These are phyloP conservation scores for Starmera pachycereana DNA, from an alignment of 805 yeast species.

Conservation along the genomic window DNA sequence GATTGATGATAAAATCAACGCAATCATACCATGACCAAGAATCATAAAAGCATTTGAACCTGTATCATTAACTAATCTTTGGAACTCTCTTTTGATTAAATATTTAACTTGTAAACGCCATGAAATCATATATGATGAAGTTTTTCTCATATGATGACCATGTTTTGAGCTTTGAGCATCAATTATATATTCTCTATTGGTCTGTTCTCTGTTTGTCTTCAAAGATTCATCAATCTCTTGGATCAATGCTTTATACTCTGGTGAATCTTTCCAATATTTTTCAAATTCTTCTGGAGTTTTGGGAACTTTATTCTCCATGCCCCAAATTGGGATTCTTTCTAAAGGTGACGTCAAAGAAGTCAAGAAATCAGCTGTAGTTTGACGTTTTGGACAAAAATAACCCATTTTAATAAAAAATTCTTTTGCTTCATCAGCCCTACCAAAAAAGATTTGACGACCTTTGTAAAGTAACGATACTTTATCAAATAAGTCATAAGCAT, in stretches of 20 bases:
- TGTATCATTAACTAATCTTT: constrained; percentile 39
- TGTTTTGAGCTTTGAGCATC: constrained; percentile 44
- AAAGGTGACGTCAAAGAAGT: constrained; percentile 41
- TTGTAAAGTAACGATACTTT: constrained; percentile 40
- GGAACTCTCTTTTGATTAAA: constrained; percentile 33
- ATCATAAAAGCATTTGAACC: constrained; percentile 33
- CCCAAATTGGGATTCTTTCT: constrained; percentile 33
- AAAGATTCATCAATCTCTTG: constrained; percentile 30
- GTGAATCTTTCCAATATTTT: constrained; percentile 34
- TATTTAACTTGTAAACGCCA: constrained; percentile 41
- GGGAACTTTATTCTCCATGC: constrained; percentile 37
- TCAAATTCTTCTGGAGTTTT: constrained; percentile 38
- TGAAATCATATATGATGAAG: constrained; percentile 45
- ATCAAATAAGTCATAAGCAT: constrained; percentile 40
- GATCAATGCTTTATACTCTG: constrained; percentile 27
- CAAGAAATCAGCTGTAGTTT: constrained; percentile 45
- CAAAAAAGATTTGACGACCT: constrained; percentile 43
- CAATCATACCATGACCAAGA: constrained; percentile 40
- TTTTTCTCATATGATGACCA: constrained; percentile 32
- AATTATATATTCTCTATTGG: constrained; percentile 17
- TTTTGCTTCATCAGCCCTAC: constrained; percentile 31
- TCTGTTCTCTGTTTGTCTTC: constrained; percentile 3
- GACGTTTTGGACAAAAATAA: constrained; percentile 40
- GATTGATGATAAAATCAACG: constrained; percentile 45
- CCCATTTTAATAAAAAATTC: constrained; percentile 41